Evolutionary conservation across 495 filamentous ascomycete species (phyloP), one percentile per base, ranked within the genome.

Genomic region (Amorphotheca resinae): DNA sequence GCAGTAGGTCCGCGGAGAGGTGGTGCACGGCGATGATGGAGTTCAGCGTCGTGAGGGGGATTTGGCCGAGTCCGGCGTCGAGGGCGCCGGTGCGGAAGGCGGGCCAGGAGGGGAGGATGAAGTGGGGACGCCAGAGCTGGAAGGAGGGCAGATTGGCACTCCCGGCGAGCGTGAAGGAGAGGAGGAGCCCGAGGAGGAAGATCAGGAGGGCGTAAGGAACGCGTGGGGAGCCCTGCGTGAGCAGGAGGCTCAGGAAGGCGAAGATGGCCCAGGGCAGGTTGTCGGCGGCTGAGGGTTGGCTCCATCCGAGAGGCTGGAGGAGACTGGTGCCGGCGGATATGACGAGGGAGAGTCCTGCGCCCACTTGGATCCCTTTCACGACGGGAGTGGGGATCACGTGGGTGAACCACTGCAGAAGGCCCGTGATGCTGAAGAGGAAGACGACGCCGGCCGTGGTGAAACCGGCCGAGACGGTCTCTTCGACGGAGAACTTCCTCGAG

Each of bases 331-430:
- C 80, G 6, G 84, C 80, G 17, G 82, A 80, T 40, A 89, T 74
- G 33, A 83, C 67, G 9, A 96, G 70, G 9, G 76, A 79, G 18
- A 96, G 63, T 0, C 87, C 89, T 2, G 89, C 87, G 18, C 88
- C 89, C 35, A 94, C 75, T 61, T 96, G 89, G 53, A 96, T 94
- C 9, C 89, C 89, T 56, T 91, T 93, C 42, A 96, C 74, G 3
- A 96, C 77, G 3, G 87, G 84, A 14, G 84, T 72, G 1, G 89
- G 89, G 18, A 93, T 81, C 6, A 73, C 66, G n/a, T 65, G 57
- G 6, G 77, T 72, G 43, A 83, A 76, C 70, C 77, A 81, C 35
- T 63, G 65, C 6, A 95, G 63, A 8, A 87, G 60, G 9, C 88
- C 80, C 0, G 85, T 93, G 2, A 80, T 45, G 51, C 81, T 85